Base-by-base conservation (phyloP, 1,139 yeast species). In the Suhomyces bribrorum region DNA sequence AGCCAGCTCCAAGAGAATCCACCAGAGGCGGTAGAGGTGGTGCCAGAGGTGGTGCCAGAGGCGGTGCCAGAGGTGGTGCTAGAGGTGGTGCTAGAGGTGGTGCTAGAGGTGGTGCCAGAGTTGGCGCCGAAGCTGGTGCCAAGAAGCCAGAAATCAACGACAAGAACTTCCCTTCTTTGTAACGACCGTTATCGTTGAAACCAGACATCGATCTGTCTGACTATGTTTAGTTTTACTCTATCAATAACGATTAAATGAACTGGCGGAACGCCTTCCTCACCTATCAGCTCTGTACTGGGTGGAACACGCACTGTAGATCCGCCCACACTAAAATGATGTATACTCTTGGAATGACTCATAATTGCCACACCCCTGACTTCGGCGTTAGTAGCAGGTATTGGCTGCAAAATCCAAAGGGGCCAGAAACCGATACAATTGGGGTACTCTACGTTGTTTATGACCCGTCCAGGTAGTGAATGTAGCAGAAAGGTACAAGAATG, bases 151-250 rank as follows among this genome's bases (percentile, higher is more conserved):
- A 67, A 49, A 64, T 69, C 54, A 70, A 73, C 64, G 82, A 78
- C 62, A 68, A 71, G 60, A 77, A 78, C 74, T 79, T 80, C 77
- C 86, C 86, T 61, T 73, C 85, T 57, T 77, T 73, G 59, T 58
- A 57, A 55, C 40, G 31, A 20, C 14, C 11, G 6, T 20, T 20
- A 20, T 20, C 23, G 23, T 20, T 20, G 23, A 20, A 8, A n/a
- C n/a, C 23, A 20, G 23, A 20, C 23, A 20, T 20, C 11, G 23
- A 20, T 20, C 23, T 20, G 23, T n/a, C 23, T 20, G 11, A 20
- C 23, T 20, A 20, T 34, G 28, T 34, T 27, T 34, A 29, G 36
- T 34, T 34, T 27, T 28, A 14, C 26, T 34, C 32, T 36, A 31
- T 36, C 33, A 31, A 27, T 36, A 36, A 36, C 34, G 38, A 27